A percentile compares a stretch with the other conserved stretches of the same genome.
phyloP scores from a whole-genome alignment of 306 rosid genomes.

The Cyclanthera cordifolia region DNA sequence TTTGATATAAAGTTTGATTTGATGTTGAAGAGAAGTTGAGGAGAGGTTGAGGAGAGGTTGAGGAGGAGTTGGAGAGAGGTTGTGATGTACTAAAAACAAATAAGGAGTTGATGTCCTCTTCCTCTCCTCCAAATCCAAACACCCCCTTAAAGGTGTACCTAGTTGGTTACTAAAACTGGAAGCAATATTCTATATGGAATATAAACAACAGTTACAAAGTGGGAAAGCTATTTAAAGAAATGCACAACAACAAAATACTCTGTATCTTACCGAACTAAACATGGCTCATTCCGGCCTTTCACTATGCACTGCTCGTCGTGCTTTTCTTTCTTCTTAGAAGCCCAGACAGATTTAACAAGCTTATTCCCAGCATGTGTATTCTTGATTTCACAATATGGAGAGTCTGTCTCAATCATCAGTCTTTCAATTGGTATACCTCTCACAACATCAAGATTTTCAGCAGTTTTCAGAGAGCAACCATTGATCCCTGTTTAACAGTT shows the following conservation, averaged over 20 bases:
- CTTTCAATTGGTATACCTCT: constrained; percentile 66
- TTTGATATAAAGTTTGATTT: too few species aligned
- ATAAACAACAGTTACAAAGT: constrained; percentile 6
- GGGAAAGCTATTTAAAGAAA: not conserved
- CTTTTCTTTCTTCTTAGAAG: constrained; percentile 91
- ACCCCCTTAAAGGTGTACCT: not conserved
- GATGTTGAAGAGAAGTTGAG: too few species aligned
- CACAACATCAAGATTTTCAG: constrained; percentile 72
- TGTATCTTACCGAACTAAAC: constrained; percentile 58
- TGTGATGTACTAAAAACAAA: too few species aligned
- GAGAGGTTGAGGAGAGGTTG: too few species aligned
- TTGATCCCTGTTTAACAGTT: constrained; percentile 51
- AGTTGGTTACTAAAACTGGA: not conserved
- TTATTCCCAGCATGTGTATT: constrained; percentile 77
- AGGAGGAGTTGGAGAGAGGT: too few species aligned
- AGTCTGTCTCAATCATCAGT: constrained; percentile 92
- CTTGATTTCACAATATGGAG: constrained; percentile 91
- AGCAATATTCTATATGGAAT: too few species aligned
- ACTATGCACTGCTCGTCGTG: constrained; percentile 57
- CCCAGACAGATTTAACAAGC: constrained; percentile 65
- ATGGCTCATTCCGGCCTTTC: constrained; percentile 93
- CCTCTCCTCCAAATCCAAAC: too few species aligned
- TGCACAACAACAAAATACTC: not conserved
- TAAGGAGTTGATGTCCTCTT: too few species aligned
- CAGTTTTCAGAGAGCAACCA: constrained; percentile 78